phyloP scores from a whole-genome alignment of 2,329 filamentous ascomycete species.

The Thielaviopsis punctulata region DNA sequence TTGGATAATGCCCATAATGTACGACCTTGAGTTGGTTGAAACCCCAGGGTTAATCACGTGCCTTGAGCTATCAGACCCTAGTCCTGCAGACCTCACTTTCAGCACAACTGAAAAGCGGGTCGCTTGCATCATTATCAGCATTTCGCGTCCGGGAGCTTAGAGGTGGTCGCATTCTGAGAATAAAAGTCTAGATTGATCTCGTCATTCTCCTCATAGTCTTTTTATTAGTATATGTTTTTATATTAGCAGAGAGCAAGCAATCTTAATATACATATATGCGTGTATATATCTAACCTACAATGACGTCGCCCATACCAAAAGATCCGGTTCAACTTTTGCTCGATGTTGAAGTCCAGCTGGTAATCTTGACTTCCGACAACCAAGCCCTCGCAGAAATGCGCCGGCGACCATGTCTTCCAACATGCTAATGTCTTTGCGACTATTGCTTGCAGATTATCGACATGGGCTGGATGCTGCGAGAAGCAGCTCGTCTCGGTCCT shows the following conservation, averaged over 20 bases:
- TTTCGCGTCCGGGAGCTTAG: too few relatives aligned
- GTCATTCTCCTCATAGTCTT: too few relatives aligned
- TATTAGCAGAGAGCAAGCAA: too few relatives aligned
- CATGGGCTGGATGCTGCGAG: conserved; percentile 5
- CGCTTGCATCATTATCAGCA: not conserved
- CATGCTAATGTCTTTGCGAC: not conserved
- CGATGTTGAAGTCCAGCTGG: conserved; percentile 15
- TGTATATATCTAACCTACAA: not conserved
- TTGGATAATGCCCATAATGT: not conserved
- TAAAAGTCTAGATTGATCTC: not conserved
- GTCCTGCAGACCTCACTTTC: not conserved
- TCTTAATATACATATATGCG: too few relatives aligned
- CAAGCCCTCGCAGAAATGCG: not conserved
- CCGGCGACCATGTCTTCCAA: not conserved
- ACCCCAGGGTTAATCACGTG: not conserved
- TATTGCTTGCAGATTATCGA: conserved; percentile 6
- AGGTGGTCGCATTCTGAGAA: too few relatives aligned
- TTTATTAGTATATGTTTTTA: too few relatives aligned
- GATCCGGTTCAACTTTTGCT: not conserved
- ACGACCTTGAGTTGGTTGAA: too few relatives aligned
- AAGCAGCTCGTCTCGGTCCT: conserved; percentile 10
- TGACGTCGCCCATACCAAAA: not conserved
- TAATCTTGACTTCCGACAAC: conserved; percentile 20
- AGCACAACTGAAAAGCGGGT: not conserved
- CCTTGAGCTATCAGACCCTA: not conserved